Percentiles rank a stretch among this genome's conserved stretches.
phyloP scores from a whole-genome alignment of 2,329 filamentous ascomycete species.

The Nemania diffusa region DNA sequence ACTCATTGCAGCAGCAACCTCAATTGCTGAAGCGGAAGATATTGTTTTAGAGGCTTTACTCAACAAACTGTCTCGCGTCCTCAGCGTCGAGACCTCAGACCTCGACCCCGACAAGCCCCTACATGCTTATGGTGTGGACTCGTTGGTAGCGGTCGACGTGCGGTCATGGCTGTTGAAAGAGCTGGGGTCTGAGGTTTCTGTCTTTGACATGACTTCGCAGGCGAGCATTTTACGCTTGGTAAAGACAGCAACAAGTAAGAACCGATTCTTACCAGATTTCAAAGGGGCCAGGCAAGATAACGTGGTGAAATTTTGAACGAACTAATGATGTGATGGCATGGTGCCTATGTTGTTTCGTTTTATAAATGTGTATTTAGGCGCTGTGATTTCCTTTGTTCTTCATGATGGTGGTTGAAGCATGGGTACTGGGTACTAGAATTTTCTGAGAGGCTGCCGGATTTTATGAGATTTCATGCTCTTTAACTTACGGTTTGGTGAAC shows the following conservation, averaged over 20 bases:
- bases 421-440: too few relatives aligned
- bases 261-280: constrained; percentile 37
- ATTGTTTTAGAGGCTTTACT: constrained; percentile 44
- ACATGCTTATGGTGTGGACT: constrained; percentile 44
- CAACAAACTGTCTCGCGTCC: constrained; percentile 40
- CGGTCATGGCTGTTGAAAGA: constrained; percentile 43
- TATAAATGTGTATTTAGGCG: neutral
- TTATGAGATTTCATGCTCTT: too few relatives aligned
- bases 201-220: constrained; percentile 45
- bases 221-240: constrained; percentile 43
- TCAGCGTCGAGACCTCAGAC: constrained; percentile 40
- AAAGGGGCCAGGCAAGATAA: neutral
- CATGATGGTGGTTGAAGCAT: too few relatives aligned
- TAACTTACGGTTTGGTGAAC: too few relatives aligned
- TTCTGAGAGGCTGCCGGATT: too few relatives aligned
- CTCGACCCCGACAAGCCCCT: constrained; percentile 40
- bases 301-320: constrained; percentile 11
- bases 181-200: constrained; percentile 41
- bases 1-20: constrained; percentile 39
- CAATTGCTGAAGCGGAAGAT: constrained; percentile 38
- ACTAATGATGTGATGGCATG: neutral
- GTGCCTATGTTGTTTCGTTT: neutral
- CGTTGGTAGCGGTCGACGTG: constrained; percentile 43
- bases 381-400: neutral
- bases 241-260: constrained; percentile 40